These are phyloP conservation scores for Jacaranda copaia DNA, from an alignment of 257 asterid genomes.

Conservation along the genomic window DNA sequence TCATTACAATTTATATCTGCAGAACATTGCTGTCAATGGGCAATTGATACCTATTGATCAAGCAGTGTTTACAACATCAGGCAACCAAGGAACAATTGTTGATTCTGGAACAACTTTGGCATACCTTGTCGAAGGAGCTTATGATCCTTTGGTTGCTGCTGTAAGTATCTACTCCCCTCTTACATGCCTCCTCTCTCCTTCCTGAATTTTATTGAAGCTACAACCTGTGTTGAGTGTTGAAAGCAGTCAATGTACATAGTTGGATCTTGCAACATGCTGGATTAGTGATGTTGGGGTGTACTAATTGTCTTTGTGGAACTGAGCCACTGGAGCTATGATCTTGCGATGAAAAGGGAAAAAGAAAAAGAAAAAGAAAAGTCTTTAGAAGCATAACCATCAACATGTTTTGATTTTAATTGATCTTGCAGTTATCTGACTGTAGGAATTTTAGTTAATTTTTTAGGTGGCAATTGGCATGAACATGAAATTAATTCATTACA, in stretches of 20 bases:
- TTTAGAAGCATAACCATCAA: slow-evolving; percentile 14
- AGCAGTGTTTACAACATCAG: slow-evolving; percentile 76
- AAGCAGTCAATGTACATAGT: neutral
- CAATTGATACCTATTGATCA: slow-evolving; percentile 72
- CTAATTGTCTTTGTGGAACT: neutral
- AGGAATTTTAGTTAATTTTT: neutral
- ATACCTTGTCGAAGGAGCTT: slow-evolving; percentile 83
- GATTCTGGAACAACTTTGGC: slow-evolving; percentile 96
- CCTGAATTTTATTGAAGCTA: slow-evolving; percentile 27
- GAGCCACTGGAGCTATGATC: slow-evolving; percentile 4
- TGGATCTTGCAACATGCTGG: slow-evolving; percentile 7
- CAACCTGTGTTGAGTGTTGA: neutral
- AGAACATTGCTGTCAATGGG: slow-evolving; percentile 83
- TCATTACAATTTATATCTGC: slow-evolving; percentile 82
- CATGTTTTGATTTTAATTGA: slow-evolving; percentile 1
- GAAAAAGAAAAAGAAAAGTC: neutral
- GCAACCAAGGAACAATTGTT: slow-evolving; percentile 73
- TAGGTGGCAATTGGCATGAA: neutral
- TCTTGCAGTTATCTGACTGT: neutral
- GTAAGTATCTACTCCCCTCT: slow-evolving; percentile 54
- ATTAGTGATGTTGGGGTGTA: neutral
- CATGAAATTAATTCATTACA: slow-evolving; percentile 22
- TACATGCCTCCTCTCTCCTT: slow-evolving; percentile 24
- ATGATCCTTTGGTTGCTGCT: slow-evolving; percentile 78
- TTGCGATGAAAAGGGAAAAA: neutral